These are phyloP conservation scores for Morella rubra DNA, from an alignment of 306 rosid genomes.

Conservation along the genomic window DNA sequence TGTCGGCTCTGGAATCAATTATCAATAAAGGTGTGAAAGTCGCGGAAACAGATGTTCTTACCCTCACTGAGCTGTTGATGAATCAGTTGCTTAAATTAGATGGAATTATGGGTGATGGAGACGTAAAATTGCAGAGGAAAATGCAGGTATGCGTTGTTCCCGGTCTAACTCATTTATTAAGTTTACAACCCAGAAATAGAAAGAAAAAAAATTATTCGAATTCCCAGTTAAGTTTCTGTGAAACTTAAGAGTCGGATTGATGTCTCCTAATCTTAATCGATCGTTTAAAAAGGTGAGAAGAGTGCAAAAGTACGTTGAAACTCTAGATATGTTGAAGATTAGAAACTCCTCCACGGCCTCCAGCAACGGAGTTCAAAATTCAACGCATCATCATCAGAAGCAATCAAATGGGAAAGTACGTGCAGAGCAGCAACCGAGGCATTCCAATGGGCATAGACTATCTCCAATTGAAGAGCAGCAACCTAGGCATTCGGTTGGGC, in stretches of 20 bases:
- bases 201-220: neutral
- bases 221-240: neutral
- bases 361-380: conserved; percentile 34
- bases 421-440: conserved; percentile 29
- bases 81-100: conserved; percentile 85
- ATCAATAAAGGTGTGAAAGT: conserved; percentile 77
- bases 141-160: conserved; percentile 67
- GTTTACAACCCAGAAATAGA: neutral
- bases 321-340: conserved; percentile 73
- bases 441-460: conserved; percentile 44
- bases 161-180: neutral
- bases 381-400: conserved; percentile 32
- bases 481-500: conserved; percentile 29
- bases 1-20: conserved; percentile 77
- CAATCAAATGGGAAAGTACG: conserved; percentile 20
- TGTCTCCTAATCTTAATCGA: conserved; percentile 17
- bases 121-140: conserved; percentile 91
- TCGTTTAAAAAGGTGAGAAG: conserved; percentile 64
- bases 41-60: conserved; percentile 68
- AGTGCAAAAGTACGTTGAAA: conserved; percentile 93
- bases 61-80: conserved; percentile 81
- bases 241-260: neutral
- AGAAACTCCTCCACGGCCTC: conserved; percentile 55
- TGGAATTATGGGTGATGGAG: conserved; percentile 80
- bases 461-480: conserved; percentile 57